Base-by-base conservation (phyloP, 2,329 filamentous ascomycete species). In the Fusarium sp. region DNA sequence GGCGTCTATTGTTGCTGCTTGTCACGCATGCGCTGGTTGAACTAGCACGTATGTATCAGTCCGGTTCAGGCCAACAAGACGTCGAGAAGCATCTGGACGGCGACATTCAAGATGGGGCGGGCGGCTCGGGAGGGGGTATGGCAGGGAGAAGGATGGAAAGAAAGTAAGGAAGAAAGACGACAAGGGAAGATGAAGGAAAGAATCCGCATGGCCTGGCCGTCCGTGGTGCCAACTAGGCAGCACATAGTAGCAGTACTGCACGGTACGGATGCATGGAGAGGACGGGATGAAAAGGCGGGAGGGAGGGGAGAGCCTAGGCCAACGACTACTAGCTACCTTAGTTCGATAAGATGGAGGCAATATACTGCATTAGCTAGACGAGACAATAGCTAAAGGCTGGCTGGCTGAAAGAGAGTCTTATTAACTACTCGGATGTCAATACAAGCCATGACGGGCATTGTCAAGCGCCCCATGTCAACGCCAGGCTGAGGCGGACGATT, bases 1-100 rank as follows among this genome's bases (percentile, higher is more conserved):
- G 66, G 69, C 70, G 69, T 63, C 38, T 43, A 59, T 59, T 58
- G 37, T n/a, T 35, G 43, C 14, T 47, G 43, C 43, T 47, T 47
- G 43, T 47, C 43, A 25, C 43, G 43, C 43, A 47, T 47, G 43
- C 43, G 22, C 43, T 20, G 43, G 43, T 47, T 47, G 12, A 47
- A 20, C 43, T 47, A 33, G 27, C 52, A 57, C 27, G n/a, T 56
- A 57, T 57, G 52, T 33, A 52, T 20, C 47, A 47, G 43, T 25
- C 43, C 43, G 22, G 43, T 47, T 25, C 20, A 47, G 43, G 43
- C 43, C 47, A 52, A 52, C 47, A 30, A 52, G 47, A 30, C 47
- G 14, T 32, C 9, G 27, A 52, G 25, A 52, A 11, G 47, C 47
- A 47, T 47, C 43, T 47, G 20, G 43, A 4, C 43, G 52, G 52